Evolutionary conservation across 2,329 filamentous ascomycete genomes (phyloP).

Genomic region (Bisporella sp.): DNA sequence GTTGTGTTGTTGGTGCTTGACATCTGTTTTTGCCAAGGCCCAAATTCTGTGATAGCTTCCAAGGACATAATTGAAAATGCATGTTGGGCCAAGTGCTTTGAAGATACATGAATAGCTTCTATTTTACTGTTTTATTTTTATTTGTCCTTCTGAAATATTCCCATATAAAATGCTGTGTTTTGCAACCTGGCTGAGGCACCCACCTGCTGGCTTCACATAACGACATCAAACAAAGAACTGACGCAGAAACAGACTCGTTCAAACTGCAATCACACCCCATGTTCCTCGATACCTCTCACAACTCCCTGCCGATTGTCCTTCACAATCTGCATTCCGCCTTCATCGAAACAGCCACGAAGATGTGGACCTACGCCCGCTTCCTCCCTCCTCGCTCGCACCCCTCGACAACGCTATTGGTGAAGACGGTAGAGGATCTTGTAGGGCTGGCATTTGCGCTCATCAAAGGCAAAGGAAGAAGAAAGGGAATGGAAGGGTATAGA

Average conservation of each 20-base stretch:
- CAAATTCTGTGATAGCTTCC: no score
- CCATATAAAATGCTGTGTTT: no score
- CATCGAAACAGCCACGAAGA: constrained; percentile 69
- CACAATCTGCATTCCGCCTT: constrained; percentile 72
- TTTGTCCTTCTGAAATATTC: not conserved
- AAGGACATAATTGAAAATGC: no score
- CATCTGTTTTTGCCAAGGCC: no score
- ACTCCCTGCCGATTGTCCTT: constrained; percentile 61
- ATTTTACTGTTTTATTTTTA: not conserved
- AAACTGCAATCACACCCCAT: constrained; percentile 80
- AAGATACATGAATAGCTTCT: no score
- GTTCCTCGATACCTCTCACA: constrained; percentile 76
- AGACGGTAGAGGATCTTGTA: constrained; percentile 16
- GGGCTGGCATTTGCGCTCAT: constrained; percentile 20
- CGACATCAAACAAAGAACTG: constrained; percentile 1
- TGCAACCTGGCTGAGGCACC: no score
- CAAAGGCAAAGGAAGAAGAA: constrained; percentile 19
- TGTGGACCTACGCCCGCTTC: constrained; percentile 53
- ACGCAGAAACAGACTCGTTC: constrained; percentile 49
- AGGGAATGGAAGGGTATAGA: constrained; percentile 13
- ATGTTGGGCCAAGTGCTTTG: no score
- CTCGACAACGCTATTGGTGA: constrained; percentile 47
- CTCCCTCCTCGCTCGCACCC: constrained; percentile 53
- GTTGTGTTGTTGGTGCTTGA: no score
- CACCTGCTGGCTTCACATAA: not conserved